Conservation (phyloP, 371 early-diverging fungal species). For the Apophysomyces sp. region DNA sequence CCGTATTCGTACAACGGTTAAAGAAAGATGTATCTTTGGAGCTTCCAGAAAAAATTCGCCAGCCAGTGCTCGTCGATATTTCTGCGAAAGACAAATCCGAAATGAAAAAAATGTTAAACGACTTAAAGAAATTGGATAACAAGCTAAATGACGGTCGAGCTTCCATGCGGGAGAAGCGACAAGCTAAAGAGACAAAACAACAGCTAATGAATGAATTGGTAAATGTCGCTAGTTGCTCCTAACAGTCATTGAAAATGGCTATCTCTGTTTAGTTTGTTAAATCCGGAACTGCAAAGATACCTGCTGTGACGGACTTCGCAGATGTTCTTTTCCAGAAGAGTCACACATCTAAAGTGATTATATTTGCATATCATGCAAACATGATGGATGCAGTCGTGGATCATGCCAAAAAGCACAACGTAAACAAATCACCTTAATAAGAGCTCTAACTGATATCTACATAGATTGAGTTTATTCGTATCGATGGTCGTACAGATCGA, state of each 20-base stretch:
- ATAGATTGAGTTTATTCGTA: slow-evolving; percentile 48
- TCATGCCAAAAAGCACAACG: slow-evolving; percentile 19
- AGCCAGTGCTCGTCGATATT: slow-evolving; percentile 33
- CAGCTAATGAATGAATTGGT: neutral
- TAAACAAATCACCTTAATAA: neutral
- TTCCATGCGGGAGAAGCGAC: neutral
- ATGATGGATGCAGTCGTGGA: slow-evolving; percentile 44
- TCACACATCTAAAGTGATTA: slow-evolving; percentile 49
- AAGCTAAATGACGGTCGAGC: neutral
- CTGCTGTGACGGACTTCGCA: slow-evolving; percentile 50
- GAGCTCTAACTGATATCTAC: neutral
- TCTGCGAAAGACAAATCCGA: slow-evolving; percentile 1
- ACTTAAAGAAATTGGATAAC: neutral
- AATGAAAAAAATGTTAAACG: neutral
- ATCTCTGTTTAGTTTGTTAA: slow-evolving; percentile 16
- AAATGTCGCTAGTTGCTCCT: neutral
- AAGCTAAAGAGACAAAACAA: neutral
- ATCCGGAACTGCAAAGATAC: slow-evolving; percentile 45
- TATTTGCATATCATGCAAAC: slow-evolving; percentile 62
- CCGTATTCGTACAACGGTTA: slow-evolving; percentile 58
- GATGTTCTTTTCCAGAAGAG: slow-evolving; percentile 32
- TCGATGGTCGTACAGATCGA: slow-evolving; percentile 55
- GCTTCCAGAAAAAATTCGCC: slow-evolving; percentile 46
- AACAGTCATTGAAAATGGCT: neutral
- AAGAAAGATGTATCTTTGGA: slow-evolving; percentile 54